Evolutionary conservation across 805 yeast genomes (phyloP).

Genomic region (Ogataea allantospora): DNA sequence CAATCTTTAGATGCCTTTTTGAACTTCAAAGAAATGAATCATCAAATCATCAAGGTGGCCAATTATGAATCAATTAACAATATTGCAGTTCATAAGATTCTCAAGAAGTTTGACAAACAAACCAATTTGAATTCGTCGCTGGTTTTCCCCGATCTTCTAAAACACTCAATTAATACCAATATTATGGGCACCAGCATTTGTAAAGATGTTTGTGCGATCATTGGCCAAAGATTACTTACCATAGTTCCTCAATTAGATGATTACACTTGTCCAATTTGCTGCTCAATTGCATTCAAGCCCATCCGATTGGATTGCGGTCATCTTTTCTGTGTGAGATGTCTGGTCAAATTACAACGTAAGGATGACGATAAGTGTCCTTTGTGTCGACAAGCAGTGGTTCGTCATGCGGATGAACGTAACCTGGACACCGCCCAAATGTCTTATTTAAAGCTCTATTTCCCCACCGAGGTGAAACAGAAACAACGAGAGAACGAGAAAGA

Average conservation of each 20-base stretch:
- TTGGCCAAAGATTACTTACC: constrained; percentile 51
- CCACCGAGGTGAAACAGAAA: constrained; percentile 63
- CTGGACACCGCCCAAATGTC: constrained; percentile 54
- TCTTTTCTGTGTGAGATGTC: constrained; percentile 69
- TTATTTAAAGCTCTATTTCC: constrained; percentile 59
- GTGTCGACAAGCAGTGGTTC: constrained; percentile 56
- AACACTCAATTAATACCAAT: constrained; percentile 19
- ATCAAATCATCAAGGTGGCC: constrained; percentile 52
- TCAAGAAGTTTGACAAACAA: constrained; percentile 75
- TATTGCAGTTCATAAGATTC: constrained; percentile 63
- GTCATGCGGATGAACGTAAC: constrained; percentile 57
- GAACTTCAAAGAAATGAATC: constrained; percentile 52
- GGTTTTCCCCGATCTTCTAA: constrained; percentile 40
- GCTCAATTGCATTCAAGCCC: constrained; percentile 69
- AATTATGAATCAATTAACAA: constrained; percentile 62
- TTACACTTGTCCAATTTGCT: constrained; percentile 72
- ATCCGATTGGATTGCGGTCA: constrained; percentile 63
- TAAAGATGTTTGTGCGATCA: constrained; percentile 52
- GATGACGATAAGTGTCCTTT: constrained; percentile 64
- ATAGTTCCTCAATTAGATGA: constrained; percentile 74
- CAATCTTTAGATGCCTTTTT: constrained; percentile 45
- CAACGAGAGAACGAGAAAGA: constrained; percentile 52
- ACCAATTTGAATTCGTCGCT: constrained; percentile 52
- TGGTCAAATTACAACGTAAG: constrained; percentile 64
- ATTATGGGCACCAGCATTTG: constrained; percentile 42